Conservation (phyloP, 257 asterid genomes). For the Plectranthus barbatus region DNA sequence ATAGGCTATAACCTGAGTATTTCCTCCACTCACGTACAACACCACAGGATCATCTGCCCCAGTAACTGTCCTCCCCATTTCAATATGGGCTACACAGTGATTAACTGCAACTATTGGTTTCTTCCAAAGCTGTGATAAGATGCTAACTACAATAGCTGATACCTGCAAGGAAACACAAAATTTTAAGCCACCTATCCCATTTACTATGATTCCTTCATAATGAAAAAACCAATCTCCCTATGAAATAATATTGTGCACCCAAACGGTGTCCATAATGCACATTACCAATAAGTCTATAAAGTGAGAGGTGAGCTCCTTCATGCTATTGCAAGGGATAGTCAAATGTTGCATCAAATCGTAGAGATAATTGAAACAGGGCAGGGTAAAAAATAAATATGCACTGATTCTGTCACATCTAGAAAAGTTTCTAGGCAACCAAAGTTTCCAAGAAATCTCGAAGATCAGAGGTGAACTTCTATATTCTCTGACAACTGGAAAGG, state of each 20-base stretch:
- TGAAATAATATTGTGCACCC: neutral
- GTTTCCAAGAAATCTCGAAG: no score
- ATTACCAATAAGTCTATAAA: neutral
- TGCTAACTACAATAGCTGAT: slow-evolving; percentile 72
- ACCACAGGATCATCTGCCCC: slow-evolving; percentile 95
- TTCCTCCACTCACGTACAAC: slow-evolving; percentile 92
- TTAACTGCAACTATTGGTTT: slow-evolving; percentile 87
- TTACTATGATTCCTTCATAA: neutral
- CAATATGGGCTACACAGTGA: slow-evolving; percentile 94
- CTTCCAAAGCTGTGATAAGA: slow-evolving; percentile 87
- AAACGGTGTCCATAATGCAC: neutral
- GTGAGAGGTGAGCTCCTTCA: no score
- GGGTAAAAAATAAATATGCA: neutral
- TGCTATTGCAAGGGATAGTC: no score
- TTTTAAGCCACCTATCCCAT: neutral
- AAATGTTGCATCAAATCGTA: neutral
- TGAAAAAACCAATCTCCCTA: neutral
- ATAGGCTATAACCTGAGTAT: slow-evolving; percentile 90
- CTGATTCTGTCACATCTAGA: neutral
- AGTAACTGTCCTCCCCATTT: slow-evolving; percentile 88
- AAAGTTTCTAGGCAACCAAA: neutral
- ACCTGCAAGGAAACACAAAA: slow-evolving; percentile 39
- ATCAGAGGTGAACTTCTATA: no score
- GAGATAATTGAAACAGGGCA: neutral
- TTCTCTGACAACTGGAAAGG: no score